A percentile compares a stretch with the other conserved stretches of the same genome.
Conservation (phyloP, 495 filamentous ascomycete genomes). For the Penicillium paxilli region DNA sequence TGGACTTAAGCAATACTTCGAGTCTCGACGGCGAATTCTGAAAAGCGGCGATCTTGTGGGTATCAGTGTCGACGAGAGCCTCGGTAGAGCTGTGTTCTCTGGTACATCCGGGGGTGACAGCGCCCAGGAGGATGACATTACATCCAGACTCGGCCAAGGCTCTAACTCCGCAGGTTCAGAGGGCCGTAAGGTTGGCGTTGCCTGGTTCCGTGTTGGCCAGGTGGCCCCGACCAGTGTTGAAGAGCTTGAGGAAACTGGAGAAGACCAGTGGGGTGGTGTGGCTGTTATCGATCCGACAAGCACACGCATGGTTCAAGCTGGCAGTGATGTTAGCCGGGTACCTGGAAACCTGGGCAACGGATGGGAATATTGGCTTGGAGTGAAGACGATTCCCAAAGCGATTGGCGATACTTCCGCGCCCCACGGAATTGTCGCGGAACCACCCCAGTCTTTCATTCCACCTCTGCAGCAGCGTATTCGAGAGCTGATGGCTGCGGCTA, state of each 20-base stretch:
- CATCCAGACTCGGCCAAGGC: conserved; percentile 46
- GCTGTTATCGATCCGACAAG: conserved; percentile 78
- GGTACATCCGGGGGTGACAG: conserved; percentile 54
- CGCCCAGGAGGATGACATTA: conserved; percentile 65
- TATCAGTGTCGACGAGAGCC: conserved; percentile 77
- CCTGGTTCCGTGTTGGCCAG: conserved; percentile 86
- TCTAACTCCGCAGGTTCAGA: conserved; percentile 19
- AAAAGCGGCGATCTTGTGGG: conserved; percentile 85
- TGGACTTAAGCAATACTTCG: conserved; percentile 83
- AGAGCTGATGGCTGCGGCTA: conserved; percentile 85
- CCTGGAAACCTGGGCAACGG: conserved; percentile 70
- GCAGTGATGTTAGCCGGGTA: conserved; percentile 74
- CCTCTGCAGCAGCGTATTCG: conserved; percentile 73
- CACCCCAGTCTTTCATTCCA: conserved; percentile 55
- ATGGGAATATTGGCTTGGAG: conserved; percentile 85
- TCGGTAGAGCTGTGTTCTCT: conserved; percentile 75
- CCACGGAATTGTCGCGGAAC: conserved; percentile 46
- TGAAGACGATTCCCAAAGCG: conserved; percentile 57
- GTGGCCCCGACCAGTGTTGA: conserved; percentile 58
- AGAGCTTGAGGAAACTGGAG: conserved; percentile 57
- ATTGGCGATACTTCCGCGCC: conserved; percentile 33
- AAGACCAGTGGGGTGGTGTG: conserved; percentile 78
- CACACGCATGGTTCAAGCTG: conserved; percentile 85
- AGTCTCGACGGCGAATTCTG: conserved; percentile 72
- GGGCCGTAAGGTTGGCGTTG: conserved; percentile 59